Percentiles rank a stretch among this genome's conserved stretches.
phyloP scores from a whole-genome alignment of 495 filamentous ascomycete species.

The Aspergillus homomorphus region DNA sequence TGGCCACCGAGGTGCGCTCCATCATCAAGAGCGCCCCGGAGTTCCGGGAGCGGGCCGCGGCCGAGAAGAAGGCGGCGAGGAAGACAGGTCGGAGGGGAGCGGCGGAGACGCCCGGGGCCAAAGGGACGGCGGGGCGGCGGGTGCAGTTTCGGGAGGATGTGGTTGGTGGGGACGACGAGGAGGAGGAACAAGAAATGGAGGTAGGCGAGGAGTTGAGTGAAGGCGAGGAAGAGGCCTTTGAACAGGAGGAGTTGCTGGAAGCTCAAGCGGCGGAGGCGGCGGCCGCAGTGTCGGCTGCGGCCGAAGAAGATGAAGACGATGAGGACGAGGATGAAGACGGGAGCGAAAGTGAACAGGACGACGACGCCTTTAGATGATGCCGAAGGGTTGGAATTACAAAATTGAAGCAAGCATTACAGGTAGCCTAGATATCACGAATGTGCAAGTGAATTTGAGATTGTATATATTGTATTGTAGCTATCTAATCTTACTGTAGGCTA shows the following conservation, averaged over 20 bases:
- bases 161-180: slow-evolving; percentile 15
- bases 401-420: no score
- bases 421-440: no score
- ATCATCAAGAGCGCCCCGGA: slow-evolving; percentile 37
- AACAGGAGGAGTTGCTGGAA: slow-evolving; percentile 31
- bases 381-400: neutral
- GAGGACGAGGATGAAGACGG: slow-evolving; percentile 20
- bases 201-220: slow-evolving; percentile 10
- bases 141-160: slow-evolving; percentile 21
- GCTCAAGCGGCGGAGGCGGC: slow-evolving; percentile 28
- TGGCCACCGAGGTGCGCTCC: slow-evolving; percentile 41
- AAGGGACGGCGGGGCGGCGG: slow-evolving; percentile 18
- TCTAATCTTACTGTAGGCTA: neutral
- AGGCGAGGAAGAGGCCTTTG: slow-evolving; percentile 23
- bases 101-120: no score
- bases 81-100: slow-evolving; percentile 16
- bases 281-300: slow-evolving; percentile 27
- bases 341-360: slow-evolving; percentile 15
- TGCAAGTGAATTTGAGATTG: neutral
- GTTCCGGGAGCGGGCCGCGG: slow-evolving; percentile 34
- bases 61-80: slow-evolving; percentile 27
- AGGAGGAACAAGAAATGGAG: slow-evolving; percentile 10
- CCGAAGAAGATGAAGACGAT: slow-evolving; percentile 14
- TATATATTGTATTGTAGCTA: neutral
- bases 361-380: neutral